Percentiles rank a stretch among this genome's conserved stretches.
These are phyloP conservation scores for Huntiella bhutanensis DNA, from an alignment of 2,329 filamentous ascomycete species.

Conservation along the genomic window DNA sequence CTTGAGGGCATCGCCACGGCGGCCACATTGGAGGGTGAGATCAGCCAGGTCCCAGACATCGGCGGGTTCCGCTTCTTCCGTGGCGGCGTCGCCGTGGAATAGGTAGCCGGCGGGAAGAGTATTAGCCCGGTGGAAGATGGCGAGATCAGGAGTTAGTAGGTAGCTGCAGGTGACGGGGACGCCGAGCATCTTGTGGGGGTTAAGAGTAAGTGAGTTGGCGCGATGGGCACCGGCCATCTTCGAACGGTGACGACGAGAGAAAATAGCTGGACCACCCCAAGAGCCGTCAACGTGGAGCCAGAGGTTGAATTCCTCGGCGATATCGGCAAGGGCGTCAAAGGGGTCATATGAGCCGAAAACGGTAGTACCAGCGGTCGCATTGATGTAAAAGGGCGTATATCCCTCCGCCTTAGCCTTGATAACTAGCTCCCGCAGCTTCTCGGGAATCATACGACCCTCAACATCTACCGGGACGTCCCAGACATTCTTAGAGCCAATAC, in stretches of 20 bases:
- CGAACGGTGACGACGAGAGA: constrained; percentile 41
- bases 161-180: constrained; percentile 83
- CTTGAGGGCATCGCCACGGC: constrained; percentile 70
- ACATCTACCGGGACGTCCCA: constrained; percentile 56
- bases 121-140: constrained; percentile 64
- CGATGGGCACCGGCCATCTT: constrained; percentile 53
- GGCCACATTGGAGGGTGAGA: constrained; percentile 80
- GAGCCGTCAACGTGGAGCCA: constrained; percentile 90
- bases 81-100: constrained; percentile 40
- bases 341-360: constrained; percentile 82
- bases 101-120: constrained; percentile 74
- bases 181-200: constrained; percentile 95
- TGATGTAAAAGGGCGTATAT: constrained; percentile 80
- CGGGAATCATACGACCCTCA: constrained; percentile 50
- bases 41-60: constrained; percentile 83
- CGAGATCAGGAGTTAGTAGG: constrained; percentile 59
- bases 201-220: constrained; percentile 70
- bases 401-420: constrained; percentile 42
- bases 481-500: constrained; percentile 59
- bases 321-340: constrained; percentile 45
- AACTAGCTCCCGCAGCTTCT: constrained; percentile 44
- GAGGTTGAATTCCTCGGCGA: constrained; percentile 53
- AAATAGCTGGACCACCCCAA: constrained; percentile 75
- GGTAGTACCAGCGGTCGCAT: constrained; percentile 86
- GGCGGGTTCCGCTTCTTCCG: constrained; percentile 20